Percentiles rank a stretch among this genome's conserved stretches.
Evolutionary conservation across 179 eudicot genomes (phyloP).

Genomic region (Beta corolliflora): DNA sequence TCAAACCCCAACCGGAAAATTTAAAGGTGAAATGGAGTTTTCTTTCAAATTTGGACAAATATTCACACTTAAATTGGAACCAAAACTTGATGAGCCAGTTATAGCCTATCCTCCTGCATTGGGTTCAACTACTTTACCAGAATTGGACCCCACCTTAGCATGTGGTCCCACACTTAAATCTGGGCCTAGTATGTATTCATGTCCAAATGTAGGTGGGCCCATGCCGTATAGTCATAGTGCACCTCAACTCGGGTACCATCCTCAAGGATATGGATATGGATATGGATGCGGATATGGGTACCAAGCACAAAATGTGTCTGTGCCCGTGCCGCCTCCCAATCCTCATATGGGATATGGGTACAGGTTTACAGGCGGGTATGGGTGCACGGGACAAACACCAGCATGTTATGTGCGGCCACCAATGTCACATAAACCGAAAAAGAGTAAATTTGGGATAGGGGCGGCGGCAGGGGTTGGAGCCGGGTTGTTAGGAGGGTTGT

Average conservation of each 20-base stretch:
- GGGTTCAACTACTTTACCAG: background rate
- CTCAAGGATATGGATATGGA: slow-evolving; percentile 12
- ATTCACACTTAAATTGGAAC: slow-evolving; percentile 23
- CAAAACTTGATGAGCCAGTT: slow-evolving; percentile 26
- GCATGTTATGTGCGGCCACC: slow-evolving; percentile 14
- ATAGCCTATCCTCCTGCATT: slow-evolving; percentile 22
- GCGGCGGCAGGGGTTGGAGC: slow-evolving; percentile 27
- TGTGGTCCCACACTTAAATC: background rate
- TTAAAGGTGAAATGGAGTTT: slow-evolving; percentile 36
- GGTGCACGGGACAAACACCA: slow-evolving; percentile 16
- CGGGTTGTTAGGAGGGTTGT: slow-evolving; percentile 28
- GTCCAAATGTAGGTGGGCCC: slow-evolving; percentile 11
- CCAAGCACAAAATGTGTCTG: background rate
- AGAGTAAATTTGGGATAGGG: slow-evolving; percentile 27
- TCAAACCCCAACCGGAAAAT: slow-evolving; percentile 27
- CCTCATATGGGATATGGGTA: slow-evolving; percentile 19
- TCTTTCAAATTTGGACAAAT: slow-evolving; percentile 31
- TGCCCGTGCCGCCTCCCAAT: slow-evolving; percentile 1
- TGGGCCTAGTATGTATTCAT: background rate
- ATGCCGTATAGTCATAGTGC: slow-evolving; percentile 16
- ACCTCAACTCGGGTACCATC: slow-evolving; percentile 6
- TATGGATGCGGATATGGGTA: slow-evolving; percentile 14
- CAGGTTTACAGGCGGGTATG: slow-evolving; percentile 25
- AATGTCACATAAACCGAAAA: background rate
- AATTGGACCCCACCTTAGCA: background rate